These are phyloP conservation scores for Passiflora organensis DNA, from an alignment of 345 rosid genomes.

Conservation along the genomic window DNA sequence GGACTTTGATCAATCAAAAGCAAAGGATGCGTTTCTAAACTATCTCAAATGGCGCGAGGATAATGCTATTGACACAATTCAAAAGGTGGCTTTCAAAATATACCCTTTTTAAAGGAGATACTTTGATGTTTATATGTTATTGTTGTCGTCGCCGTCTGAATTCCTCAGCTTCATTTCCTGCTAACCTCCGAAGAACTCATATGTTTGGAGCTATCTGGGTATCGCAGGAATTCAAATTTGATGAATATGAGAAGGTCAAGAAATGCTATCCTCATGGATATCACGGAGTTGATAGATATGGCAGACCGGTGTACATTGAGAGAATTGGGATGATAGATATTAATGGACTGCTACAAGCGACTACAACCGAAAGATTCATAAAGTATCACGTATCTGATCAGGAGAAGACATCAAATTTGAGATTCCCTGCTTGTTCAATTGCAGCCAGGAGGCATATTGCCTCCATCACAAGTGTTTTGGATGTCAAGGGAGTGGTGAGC, in stretches of 20 bases:
- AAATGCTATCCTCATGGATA: conserved; percentile 59
- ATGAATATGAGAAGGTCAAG: conserved; percentile 44
- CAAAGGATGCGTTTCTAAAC: conserved; percentile 43
- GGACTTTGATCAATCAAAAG: conserved; percentile 45
- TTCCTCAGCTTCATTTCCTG: neutral
- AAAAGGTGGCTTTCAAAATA: conserved; percentile 30
- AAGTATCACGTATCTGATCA: conserved; percentile 52
- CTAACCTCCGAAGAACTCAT: neutral
- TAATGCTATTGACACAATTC: conserved; percentile 39
- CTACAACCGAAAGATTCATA: conserved; percentile 41
- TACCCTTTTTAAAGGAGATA: no score
- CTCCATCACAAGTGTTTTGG: conserved; percentile 51
- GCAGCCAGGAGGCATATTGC: conserved; percentile 55
- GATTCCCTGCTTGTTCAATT: conserved; percentile 52
- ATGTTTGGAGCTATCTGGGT: conserved; percentile 2
- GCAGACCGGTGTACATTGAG: conserved; percentile 57
- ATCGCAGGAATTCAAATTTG: conserved; percentile 49
- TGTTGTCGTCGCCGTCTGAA: neutral
- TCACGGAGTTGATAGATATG: conserved; percentile 55
- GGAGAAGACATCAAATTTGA: conserved; percentile 46
- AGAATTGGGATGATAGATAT: conserved; percentile 54
- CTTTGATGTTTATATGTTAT: neutral
- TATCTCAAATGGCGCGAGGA: conserved; percentile 51
- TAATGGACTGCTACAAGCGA: conserved; percentile 38
- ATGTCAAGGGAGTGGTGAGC: conserved; percentile 65